Percentiles rank a stretch among this genome's conserved stretches.
Evolutionary conservation across 108 stramenopile species (phyloP).

Genomic region (Pseudonitzschia multiseries): DNA sequence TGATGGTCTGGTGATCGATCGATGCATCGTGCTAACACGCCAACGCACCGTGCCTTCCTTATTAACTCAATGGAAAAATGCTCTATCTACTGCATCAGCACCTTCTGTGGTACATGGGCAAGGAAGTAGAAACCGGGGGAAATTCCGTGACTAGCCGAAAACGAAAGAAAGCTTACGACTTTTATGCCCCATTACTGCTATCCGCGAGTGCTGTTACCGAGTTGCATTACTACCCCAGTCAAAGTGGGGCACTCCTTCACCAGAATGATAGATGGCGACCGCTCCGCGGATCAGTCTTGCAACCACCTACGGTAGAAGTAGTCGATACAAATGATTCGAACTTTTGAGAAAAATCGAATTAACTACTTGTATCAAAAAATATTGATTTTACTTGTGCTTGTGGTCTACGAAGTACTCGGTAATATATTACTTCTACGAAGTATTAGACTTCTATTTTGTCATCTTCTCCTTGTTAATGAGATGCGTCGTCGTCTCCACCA

Average conservation of each 20-base stretch:
- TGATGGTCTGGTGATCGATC: no score
- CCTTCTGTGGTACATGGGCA: constrained; percentile 82
- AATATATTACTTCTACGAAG: no score
- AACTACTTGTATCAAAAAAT: no score
- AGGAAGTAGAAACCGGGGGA: constrained; percentile 50
- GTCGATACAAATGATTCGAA: constrained; percentile 25
- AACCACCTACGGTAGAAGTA: constrained; percentile 71
- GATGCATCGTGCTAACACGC: background rate
- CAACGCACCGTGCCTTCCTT: no score
- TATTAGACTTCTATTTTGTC: no score
- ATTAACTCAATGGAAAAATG: background rate
- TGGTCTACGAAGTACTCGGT: no score
- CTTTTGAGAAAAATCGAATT: background rate
- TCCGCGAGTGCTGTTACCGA: constrained; percentile 59
- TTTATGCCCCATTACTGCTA: constrained; percentile 67
- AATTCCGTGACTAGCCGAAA: background rate
- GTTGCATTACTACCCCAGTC: constrained; percentile 64
- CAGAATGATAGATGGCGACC: constrained; percentile 51
- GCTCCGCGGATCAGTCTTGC: constrained; percentile 34
- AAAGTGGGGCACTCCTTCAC: constrained; percentile 53
- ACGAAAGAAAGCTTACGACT: constrained; percentile 39
- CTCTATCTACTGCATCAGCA: constrained; percentile 34
- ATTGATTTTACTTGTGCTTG: background rate
- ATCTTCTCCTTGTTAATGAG: constrained; percentile 97
- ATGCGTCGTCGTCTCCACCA: constrained; percentile 96